Evolutionary conservation across 225 moss, liverwort and hornwort species (phyloP).

Genomic region (Physcomitrellopsis africana): DNA sequence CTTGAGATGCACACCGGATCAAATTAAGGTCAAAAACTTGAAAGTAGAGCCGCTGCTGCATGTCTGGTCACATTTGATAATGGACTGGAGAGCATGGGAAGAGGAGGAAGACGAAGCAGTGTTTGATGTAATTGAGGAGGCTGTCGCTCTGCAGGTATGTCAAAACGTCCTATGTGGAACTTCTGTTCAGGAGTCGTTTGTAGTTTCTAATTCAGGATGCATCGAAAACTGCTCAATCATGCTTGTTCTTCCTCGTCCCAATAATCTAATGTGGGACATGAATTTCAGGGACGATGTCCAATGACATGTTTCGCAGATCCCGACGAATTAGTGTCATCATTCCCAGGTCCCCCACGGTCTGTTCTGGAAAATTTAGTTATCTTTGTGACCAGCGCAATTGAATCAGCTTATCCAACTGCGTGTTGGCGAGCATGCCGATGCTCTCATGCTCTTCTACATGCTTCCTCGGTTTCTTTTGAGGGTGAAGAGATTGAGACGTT

Average conservation of each 20-base stretch:
- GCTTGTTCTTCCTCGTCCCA: slow-evolving; percentile 11
- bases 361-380: slow-evolving; percentile 77
- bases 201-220: not conserved
- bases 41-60: slow-evolving; percentile 83
- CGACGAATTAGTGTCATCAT: slow-evolving; percentile 47
- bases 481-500: slow-evolving; percentile 74
- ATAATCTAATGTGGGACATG: slow-evolving; percentile 28
- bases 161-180: not conserved
- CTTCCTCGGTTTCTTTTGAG: slow-evolving; percentile 82
- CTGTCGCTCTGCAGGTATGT: slow-evolving; percentile 79
- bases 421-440: slow-evolving; percentile 96
- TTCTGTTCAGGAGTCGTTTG: slow-evolving; percentile 17
- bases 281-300: slow-evolving; percentile 75
- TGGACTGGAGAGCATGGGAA: slow-evolving; percentile 96
- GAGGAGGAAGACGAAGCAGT: slow-evolving; percentile 93
- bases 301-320: slow-evolving; percentile 68
- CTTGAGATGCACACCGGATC: slow-evolving; percentile 71
- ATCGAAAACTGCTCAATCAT: slow-evolving; percentile 18
- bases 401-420: slow-evolving; percentile 86
- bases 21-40: slow-evolving; percentile 50
- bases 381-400: slow-evolving; percentile 79
- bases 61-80: slow-evolving; percentile 87
- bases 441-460: slow-evolving; percentile 81
- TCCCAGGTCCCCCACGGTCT: slow-evolving; percentile 56
- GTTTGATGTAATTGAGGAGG: slow-evolving; percentile 91